Evolutionary conservation across 257 asterid species (phyloP).

Genomic region (Solanum pennellii): DNA sequence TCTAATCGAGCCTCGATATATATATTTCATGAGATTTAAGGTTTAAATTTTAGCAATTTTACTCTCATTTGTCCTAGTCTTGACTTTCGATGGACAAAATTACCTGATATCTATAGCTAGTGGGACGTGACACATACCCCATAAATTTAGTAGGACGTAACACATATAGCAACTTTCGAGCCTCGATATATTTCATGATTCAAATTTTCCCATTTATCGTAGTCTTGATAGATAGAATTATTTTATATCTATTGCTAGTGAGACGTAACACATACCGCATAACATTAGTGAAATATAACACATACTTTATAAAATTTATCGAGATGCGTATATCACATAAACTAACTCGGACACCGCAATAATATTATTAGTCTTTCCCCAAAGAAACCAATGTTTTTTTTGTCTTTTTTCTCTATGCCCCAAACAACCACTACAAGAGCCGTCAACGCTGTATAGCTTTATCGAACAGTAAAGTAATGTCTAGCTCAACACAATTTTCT

Average conservation of each 20-base stretch:
- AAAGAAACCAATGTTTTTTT: background rate
- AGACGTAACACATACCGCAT: no score
- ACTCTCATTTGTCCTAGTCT: no score
- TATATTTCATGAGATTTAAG: background rate
- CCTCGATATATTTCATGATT: background rate
- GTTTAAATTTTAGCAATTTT: no score
- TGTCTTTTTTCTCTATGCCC: background rate
- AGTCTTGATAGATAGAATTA: background rate
- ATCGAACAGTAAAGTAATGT: background rate
- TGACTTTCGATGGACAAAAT: background rate
- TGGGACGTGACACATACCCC: no score
- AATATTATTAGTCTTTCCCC: no score
- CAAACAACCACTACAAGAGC: background rate
- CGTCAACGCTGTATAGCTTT: background rate
- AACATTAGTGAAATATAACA: no score
- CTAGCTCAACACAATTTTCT: background rate
- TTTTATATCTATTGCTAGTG: background rate
- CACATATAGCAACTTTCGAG: no score
- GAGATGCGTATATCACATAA: no score
- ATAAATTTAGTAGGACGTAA: no score
- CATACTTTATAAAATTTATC: no score
- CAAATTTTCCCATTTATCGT: fast-evolving
- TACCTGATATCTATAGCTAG: background rate
- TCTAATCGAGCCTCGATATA: no score
- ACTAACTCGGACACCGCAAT: no score